Base-by-base conservation (phyloP, 2,329 filamentous ascomycete species). In the Botryosphaeria dothidea region DNA sequence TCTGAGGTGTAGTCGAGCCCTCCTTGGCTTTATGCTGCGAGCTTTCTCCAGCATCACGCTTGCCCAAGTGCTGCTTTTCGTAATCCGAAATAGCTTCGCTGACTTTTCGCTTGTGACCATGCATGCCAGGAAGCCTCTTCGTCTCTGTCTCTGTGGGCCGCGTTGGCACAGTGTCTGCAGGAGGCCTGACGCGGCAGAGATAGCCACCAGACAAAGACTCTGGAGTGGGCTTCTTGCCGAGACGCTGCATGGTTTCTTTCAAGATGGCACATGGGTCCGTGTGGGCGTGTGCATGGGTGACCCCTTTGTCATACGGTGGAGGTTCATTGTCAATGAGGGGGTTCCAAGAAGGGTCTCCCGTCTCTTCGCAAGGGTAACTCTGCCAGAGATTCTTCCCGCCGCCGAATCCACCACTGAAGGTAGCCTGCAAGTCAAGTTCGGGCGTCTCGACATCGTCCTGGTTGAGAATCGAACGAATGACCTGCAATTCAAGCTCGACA, bases 321-420 rank as follows among this genome's bases (percentile, higher is more conserved):
- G 52, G 52, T 6, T 36, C 29, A 21, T 58, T 23, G 17, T 43
- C 54, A 15, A 45, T 17, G 23, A 58, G 23, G 15, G 54, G 54
- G 36, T 58, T 58, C 54, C 54, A 58, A 9, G 54, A 11, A 29
- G 13, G 15, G 8, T 58, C 17, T 45, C 9, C 54, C 1, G 8
- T 19, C 23, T 45, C 36, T 7, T 19, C 25, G 17, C 36, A 58
- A 36, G 54, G 54, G 23, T 58, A 58, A 36, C 54, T 58, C n/a
- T 58, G 21, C 54, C 54, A 58, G 7, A 58, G 23, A 9, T 58
- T 58, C 38, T 58, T 58, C 8, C 36, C 54, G 15, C 54, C 54
- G 17, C 54, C 36, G 15, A 29, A 58, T 31, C 54, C 54, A 1
- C 54, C 54, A 1, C 23, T 27, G 11, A 21, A 58, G 1, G 36